A percentile compares a stretch with the other conserved stretches of the same genome.
Conservation (phyloP, 345 rosid species). For the Erysimum cheiranthoides region DNA sequence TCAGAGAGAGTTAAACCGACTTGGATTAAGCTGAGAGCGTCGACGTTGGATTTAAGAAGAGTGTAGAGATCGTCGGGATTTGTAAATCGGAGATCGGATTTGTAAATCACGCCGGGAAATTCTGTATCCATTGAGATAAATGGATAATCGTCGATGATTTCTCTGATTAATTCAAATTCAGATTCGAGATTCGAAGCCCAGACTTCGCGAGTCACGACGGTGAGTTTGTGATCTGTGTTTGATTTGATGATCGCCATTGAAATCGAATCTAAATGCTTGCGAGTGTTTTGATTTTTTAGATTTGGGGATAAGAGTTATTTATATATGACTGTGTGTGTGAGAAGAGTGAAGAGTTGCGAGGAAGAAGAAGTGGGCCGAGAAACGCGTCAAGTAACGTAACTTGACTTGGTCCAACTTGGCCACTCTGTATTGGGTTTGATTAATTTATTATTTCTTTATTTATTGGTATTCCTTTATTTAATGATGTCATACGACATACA, state of each 20-base stretch:
- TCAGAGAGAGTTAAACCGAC: slow-evolving; percentile 81
- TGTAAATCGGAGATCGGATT: slow-evolving; percentile 37
- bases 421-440: neutral
- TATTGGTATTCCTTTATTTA: neutral
- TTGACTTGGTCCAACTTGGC: slow-evolving; percentile 36
- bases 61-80: slow-evolving; percentile 63
- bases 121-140: slow-evolving; percentile 91
- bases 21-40: slow-evolving; percentile 78
- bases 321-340: neutral
- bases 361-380: slow-evolving; percentile 20
- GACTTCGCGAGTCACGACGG: slow-evolving; percentile 66
- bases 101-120: slow-evolving; percentile 73
- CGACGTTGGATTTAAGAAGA: slow-evolving; percentile 77
- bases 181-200: slow-evolving; percentile 75
- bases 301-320: neutral
- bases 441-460: neutral
- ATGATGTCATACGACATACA: neutral
- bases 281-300: slow-evolving; percentile 2
- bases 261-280: neutral
- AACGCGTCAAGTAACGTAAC: slow-evolving; percentile 37
- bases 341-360: slow-evolving; percentile 32
- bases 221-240: slow-evolving; percentile 28
- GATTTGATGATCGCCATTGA: slow-evolving; percentile 27
- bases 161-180: slow-evolving; percentile 65
- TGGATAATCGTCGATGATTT: slow-evolving; percentile 63